phyloP scores from a whole-genome alignment of 2,329 filamentous ascomycete species.

The Botryotinia narcissicola region DNA sequence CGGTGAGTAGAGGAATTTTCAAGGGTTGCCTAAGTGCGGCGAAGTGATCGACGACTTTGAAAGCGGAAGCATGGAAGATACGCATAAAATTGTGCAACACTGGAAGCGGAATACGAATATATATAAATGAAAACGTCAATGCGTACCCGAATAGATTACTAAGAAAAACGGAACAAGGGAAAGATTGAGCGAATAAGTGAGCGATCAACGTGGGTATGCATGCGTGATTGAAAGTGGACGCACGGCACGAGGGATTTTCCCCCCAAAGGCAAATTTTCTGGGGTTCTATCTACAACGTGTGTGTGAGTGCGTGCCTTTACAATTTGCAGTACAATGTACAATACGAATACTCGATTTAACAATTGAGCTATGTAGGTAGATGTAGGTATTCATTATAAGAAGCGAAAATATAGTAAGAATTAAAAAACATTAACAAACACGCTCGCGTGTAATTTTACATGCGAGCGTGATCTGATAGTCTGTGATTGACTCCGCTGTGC shows the following conservation, averaged over 20 bases:
- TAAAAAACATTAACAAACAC: neutral
- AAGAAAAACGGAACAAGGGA: neutral
- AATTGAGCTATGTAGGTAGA: neutral
- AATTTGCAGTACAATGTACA: neutral
- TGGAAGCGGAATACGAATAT: neutral
- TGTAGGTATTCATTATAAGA: neutral
- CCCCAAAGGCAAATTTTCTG: neutral
- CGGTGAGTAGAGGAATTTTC: neutral
- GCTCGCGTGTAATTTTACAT: neutral
- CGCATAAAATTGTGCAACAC: neutral
- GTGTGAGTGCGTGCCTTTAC: neutral
- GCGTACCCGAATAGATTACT: neutral
- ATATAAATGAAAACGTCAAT: neutral
- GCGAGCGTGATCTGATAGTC: neutral
- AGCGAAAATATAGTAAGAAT: neutral
- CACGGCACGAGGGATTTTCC: neutral
- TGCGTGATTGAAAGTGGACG: neutral
- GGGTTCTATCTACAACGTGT: neutral
- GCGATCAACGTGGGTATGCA: neutral
- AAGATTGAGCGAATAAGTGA: constrained; percentile 4
- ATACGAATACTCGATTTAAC: neutral
- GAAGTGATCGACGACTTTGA: neutral
- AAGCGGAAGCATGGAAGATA: neutral
- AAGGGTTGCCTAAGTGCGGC: neutral
- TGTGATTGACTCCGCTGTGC: neutral